A percentile compares a stretch with the other conserved stretches of the same genome.
Evolutionary conservation across 805 yeast species (phyloP).

Genomic region (Ogataea ganodermae): DNA sequence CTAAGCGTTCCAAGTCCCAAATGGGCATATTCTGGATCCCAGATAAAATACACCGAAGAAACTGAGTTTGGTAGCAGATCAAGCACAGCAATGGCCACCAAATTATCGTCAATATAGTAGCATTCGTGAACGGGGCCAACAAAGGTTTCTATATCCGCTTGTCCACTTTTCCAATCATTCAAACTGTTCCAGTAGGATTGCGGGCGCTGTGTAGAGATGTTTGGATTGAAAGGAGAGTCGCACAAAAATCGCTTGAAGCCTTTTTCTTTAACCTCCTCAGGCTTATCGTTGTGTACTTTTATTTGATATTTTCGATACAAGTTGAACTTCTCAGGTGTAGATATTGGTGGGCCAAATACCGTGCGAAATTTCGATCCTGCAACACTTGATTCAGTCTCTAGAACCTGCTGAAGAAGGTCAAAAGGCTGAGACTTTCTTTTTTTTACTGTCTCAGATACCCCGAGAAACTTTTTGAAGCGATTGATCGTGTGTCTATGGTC

Average conservation of each 20-base stretch:
- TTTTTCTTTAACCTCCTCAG: conserved; percentile 42
- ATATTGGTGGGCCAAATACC: conserved; percentile 52
- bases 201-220: conserved; percentile 29
- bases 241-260: conserved; percentile 72
- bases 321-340: conserved; percentile 58
- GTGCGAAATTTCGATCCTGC: conserved; percentile 36
- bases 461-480: conserved; percentile 50
- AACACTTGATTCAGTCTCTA: conserved; percentile 18
- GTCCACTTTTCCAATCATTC: conserved; percentile 40
- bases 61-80: conserved; percentile 77
- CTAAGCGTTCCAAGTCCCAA: conserved; percentile 77
- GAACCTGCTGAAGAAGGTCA: conserved; percentile 18
- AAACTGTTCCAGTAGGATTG: conserved; percentile 42
- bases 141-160: conserved; percentile 18
- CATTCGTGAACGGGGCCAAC: conserved; percentile 78
- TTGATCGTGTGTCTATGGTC: conserved; percentile 69
- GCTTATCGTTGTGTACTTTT: conserved; percentile 65
- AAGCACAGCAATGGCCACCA: conserved; percentile 74
- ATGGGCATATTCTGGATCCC: conserved; percentile 78
- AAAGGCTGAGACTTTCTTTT: conserved; percentile 15
- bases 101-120: conserved; percentile 61
- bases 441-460: conserved; percentile 12
- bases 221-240: conserved; percentile 55
- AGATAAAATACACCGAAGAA: conserved; percentile 84
- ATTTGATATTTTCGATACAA: conserved; percentile 70